Evolutionary conservation across 345 rosid genomes (phyloP).

Genomic region (Dipteronia sinensis): DNA sequence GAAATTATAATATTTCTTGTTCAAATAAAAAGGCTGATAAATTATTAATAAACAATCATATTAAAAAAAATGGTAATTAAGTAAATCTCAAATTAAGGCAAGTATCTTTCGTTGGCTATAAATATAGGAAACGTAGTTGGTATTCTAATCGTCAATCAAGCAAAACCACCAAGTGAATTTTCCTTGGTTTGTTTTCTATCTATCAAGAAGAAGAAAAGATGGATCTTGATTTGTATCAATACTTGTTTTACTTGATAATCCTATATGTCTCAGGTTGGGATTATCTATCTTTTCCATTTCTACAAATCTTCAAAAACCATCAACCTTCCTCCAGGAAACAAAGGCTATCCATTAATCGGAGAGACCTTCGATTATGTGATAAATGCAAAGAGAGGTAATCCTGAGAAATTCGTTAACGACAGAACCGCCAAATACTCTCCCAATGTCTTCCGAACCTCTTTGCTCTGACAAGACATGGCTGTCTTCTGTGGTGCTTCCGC

Average conservation of each 20-base stretch:
- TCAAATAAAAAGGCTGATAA: too few relatives aligned
- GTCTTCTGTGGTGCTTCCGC: constrained; percentile 33
- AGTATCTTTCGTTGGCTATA: too few relatives aligned
- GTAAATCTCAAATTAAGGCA: too few relatives aligned
- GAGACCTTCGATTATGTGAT: constrained; percentile 24
- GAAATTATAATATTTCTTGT: too few relatives aligned
- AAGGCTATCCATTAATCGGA: constrained; percentile 28
- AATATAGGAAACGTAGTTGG: too few relatives aligned
- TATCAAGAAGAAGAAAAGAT: neutral
- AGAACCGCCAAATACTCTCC: constrained; percentile 30
- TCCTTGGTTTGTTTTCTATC: too few relatives aligned
- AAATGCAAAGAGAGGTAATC: constrained; percentile 16
- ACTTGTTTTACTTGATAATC: constrained; percentile 20
- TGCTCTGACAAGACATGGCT: constrained; percentile 32
- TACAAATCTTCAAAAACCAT: constrained; percentile 5
- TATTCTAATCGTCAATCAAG: too few relatives aligned
- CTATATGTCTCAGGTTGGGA: constrained; percentile 7
- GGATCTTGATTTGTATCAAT: constrained; percentile 18
- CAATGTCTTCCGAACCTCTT: constrained; percentile 27
- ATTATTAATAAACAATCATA: too few relatives aligned
- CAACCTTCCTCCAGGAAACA: constrained; percentile 24
- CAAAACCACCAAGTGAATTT: too few relatives aligned
- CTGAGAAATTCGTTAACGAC: constrained; percentile 32
- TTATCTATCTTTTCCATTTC: constrained; percentile 12
- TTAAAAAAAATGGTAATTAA: too few relatives aligned